phyloP scores from a whole-genome alignment of 1,139 yeast genomes.

The Taphrina communis region DNA sequence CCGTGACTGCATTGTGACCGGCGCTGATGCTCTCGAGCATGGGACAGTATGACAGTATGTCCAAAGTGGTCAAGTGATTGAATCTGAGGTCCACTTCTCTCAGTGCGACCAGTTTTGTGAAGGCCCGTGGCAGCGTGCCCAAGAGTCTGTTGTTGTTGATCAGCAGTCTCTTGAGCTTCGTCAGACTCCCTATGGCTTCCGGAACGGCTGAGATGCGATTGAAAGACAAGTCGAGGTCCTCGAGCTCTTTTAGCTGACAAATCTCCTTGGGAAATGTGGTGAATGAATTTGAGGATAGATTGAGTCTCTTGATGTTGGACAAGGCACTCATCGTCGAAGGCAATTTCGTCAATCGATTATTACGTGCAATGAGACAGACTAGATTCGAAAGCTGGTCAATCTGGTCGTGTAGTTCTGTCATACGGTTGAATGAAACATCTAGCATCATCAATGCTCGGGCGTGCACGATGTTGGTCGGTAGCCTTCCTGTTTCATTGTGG shows the following conservation, averaged over 20 bases:
- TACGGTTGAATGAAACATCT: conserved; percentile 59
- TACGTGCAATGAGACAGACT: conserved; percentile 52
- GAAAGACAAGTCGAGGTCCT: conserved; percentile 79
- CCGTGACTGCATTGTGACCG: conserved; percentile 76
- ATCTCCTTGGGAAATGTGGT: conserved; percentile 70
- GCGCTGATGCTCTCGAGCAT: conserved; percentile 74
- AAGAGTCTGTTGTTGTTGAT: conserved; percentile 74
- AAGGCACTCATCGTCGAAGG: conserved; percentile 69
- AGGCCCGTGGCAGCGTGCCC: conserved; percentile 62
- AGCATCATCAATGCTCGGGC: conserved; percentile 72
- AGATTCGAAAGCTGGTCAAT: conserved; percentile 23
- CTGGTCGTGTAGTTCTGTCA: conserved; percentile 47
- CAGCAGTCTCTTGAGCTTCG: conserved; percentile 68
- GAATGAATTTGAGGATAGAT: conserved; percentile 81
- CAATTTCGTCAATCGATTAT: conserved; percentile 71
- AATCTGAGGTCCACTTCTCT: conserved; percentile 78
- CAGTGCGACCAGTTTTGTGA: conserved; percentile 62
- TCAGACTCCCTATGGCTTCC: conserved; percentile 63
- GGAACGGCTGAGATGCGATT: conserved; percentile 72
- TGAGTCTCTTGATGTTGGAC: conserved; percentile 63
- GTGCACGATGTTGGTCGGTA: conserved; percentile 74
- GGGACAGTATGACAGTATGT: conserved; percentile 67
- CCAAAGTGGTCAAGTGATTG: conserved; percentile 70
- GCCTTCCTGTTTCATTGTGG: conserved; percentile 71
- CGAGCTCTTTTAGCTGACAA: conserved; percentile 65